A percentile compares a stretch with the other conserved stretches of the same genome.
These are phyloP conservation scores for Nannizziopsis arthrosporioides DNA, from an alignment of 2,329 filamentous ascomycete genomes.

Conservation along the genomic window DNA sequence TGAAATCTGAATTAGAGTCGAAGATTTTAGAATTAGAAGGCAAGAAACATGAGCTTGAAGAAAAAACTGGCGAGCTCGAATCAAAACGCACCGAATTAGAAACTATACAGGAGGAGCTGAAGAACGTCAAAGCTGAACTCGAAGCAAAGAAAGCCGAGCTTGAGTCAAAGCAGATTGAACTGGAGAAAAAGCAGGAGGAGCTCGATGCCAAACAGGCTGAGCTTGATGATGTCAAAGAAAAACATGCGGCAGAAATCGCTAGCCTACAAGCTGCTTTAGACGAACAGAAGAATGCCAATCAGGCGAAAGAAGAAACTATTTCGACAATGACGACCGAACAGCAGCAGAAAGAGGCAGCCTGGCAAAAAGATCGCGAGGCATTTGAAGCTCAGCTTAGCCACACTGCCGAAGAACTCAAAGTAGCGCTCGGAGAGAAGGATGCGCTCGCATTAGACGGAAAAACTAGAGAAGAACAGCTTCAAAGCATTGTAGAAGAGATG, in stretches of 20 bases:
- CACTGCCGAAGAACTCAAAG: conserved; percentile 36
- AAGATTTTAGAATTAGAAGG: conserved; percentile 13
- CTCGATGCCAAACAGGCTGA: conserved; percentile 22
- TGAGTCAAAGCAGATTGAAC: conserved; percentile 16
- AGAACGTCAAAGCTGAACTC: conserved; percentile 25
- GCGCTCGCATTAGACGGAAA: conserved; percentile 28
- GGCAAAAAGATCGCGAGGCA: conserved; percentile 24
- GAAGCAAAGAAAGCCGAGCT: conserved; percentile 25
- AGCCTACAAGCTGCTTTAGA: conserved; percentile 14
- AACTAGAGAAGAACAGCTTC: conserved; percentile 36
- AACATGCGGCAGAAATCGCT: conserved; percentile 18
- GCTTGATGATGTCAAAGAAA: conserved; percentile 23
- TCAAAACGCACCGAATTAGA: conserved; percentile 17
- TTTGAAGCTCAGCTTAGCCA: conserved; percentile 29
- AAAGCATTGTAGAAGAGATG: conserved; percentile 33
- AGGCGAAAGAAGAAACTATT: conserved; percentile 21
- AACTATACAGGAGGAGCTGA: conserved; percentile 21
- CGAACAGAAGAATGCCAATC: conserved; percentile 14
- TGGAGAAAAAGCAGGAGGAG: conserved; percentile 16
- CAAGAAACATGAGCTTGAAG: conserved; percentile 21
- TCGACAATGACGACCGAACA: conserved; percentile 20
- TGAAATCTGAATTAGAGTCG: conserved; percentile 18
- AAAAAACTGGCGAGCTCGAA: conserved; percentile 17
- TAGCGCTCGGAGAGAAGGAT: conserved; percentile 28
- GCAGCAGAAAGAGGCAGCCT: conserved; percentile 25